Evolutionary conservation across 768 basidiomycete genomes (phyloP).

Genomic region (Podaxis mareebaensis): DNA sequence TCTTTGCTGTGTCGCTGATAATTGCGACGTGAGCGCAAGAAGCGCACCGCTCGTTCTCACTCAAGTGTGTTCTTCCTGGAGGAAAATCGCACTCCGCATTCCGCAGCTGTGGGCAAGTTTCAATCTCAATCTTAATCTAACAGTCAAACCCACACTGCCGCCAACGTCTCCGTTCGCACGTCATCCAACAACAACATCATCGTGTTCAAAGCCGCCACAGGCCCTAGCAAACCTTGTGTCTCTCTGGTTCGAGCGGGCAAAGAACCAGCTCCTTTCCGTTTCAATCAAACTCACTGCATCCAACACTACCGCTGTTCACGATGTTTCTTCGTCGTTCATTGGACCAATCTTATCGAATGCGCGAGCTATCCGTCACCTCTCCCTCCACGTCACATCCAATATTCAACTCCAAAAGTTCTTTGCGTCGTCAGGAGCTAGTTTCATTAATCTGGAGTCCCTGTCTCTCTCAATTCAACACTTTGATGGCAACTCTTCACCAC

Average conservation of each 20-base stretch:
- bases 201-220: background rate
- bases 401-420: constrained; percentile 6
- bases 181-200: background rate
- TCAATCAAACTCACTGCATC: constrained; percentile 8
- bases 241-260: constrained; percentile 13
- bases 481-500: background rate
- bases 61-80: constrained; percentile 15
- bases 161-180: constrained; percentile 4
- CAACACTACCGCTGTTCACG: background rate
- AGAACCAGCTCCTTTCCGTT: constrained; percentile 13
- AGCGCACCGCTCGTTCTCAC: background rate
- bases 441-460: constrained; percentile 11
- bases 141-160: background rate
- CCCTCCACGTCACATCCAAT: constrained; percentile 2
- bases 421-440: background rate
- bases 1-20: background rate
- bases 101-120: constrained; percentile 13
- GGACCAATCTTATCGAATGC: constrained; percentile 9
- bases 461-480: constrained; percentile 7
- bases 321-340: constrained; percentile 5
- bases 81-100: constrained; percentile 2
- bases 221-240: constrained; percentile 4
- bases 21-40: background rate
- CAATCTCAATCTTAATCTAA: constrained; percentile 4
- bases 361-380: constrained; percentile 4